Conservation (phyloP, 306 rosid species). For the Quillaja saponaria region DNA sequence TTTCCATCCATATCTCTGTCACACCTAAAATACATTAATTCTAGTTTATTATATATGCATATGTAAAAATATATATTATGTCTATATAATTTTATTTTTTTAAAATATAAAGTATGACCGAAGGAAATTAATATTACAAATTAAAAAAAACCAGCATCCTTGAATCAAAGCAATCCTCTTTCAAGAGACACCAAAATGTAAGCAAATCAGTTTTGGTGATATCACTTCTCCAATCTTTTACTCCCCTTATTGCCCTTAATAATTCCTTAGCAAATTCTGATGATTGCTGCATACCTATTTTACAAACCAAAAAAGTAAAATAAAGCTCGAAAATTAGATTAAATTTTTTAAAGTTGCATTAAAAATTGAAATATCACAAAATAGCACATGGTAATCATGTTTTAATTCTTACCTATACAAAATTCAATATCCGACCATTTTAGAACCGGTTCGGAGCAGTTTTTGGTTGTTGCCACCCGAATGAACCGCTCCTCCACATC, state of each 20-base stretch:
- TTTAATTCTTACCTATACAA: slow-evolving; percentile 71
- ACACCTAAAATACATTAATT: slow-evolving; percentile 49
- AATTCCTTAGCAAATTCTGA: slow-evolving; percentile 65
- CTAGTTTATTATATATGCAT: too few species aligned
- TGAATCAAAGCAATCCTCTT: slow-evolving; percentile 50
- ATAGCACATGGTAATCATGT: too few species aligned
- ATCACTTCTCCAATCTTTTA: slow-evolving; percentile 49
- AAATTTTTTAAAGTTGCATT: too few species aligned
- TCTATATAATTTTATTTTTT: too few species aligned
- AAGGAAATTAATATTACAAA: slow-evolving; percentile 51
- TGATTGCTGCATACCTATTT: slow-evolving; percentile 69
- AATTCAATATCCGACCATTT: slow-evolving; percentile 59
- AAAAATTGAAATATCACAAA: too few species aligned
- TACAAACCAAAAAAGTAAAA: too few species aligned
- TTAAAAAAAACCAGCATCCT: slow-evolving; percentile 71
- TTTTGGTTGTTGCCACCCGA: slow-evolving; percentile 37
- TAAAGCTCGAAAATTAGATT: too few species aligned
- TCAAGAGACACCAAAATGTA: slow-evolving; percentile 57
- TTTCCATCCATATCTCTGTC: slow-evolving; percentile 77
- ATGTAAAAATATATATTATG: too few species aligned
- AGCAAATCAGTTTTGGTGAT: slow-evolving; percentile 63
- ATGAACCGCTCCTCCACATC: slow-evolving; percentile 61
- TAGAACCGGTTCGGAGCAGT: slow-evolving; percentile 51
- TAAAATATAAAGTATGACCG: too few species aligned
- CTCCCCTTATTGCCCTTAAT: slow-evolving; percentile 61